Conservation (phyloP, 495 filamentous ascomycete species). For the Lichenothelia convexa region DNA sequence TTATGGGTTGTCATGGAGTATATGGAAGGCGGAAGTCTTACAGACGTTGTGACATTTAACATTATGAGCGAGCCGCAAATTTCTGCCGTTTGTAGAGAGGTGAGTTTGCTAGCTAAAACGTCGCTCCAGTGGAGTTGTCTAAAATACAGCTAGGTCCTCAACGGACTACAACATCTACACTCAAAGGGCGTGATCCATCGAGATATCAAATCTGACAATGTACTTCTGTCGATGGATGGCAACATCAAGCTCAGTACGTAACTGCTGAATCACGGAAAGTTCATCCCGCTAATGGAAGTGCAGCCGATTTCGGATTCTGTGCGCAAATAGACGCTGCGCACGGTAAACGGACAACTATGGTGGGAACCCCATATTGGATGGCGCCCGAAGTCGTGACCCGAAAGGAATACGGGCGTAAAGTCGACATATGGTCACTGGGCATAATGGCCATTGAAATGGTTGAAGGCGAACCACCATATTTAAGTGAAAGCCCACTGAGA, state of each 20-base stretch:
- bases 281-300: not conserved
- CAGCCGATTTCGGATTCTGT: slow-evolving; percentile 97
- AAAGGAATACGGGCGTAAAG: slow-evolving; percentile 95
- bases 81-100: slow-evolving; percentile 83
- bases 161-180: slow-evolving; percentile 85
- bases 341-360: slow-evolving; percentile 96
- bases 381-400: slow-evolving; percentile 92
- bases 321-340: slow-evolving; percentile 96
- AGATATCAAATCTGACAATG: slow-evolving; percentile 98
- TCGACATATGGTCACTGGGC: slow-evolving; percentile 95
- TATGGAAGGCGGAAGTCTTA: slow-evolving; percentile 96
- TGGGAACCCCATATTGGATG: slow-evolving; percentile 99
- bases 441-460: slow-evolving; percentile 99
- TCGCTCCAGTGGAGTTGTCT: not conserved
- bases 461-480: slow-evolving; percentile 90
- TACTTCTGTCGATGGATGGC: slow-evolving; percentile 82
- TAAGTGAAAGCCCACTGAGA: slow-evolving; percentile 85
- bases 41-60: slow-evolving; percentile 96
- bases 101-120: slow-evolving; percentile 18
- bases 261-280: not conserved
- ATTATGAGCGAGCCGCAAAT: slow-evolving; percentile 98
- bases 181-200: slow-evolving; percentile 96
- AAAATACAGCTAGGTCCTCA: slow-evolving; percentile 41
- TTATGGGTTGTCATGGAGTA: slow-evolving; percentile 99
- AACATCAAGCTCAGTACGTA: slow-evolving; percentile 93